Evolutionary conservation across 331 rosid genomes (phyloP).

Genomic region (Spiraea crenata): DNA sequence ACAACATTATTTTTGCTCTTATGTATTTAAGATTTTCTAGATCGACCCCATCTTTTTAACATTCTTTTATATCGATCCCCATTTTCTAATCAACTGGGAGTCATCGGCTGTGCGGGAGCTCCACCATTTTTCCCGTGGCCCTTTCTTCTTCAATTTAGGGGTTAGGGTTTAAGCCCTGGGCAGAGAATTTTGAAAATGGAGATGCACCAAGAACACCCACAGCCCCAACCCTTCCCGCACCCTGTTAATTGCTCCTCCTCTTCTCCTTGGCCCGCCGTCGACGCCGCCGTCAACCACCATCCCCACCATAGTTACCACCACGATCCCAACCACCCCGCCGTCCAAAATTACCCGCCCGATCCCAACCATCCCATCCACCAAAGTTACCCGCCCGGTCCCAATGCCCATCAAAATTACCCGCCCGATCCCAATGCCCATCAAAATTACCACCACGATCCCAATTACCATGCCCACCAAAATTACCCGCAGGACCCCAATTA

Average conservation of each 20-base stretch:
- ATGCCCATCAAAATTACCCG: constrained; percentile 29
- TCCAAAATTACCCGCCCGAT: too few relatives aligned
- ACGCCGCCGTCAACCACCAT: neutral
- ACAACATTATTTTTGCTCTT: too few relatives aligned
- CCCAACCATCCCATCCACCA: constrained; percentile 6
- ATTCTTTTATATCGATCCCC: neutral
- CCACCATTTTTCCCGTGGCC: neutral
- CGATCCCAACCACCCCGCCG: constrained; percentile 17
- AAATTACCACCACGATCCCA: neutral
- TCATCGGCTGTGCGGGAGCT: neutral
- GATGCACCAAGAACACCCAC: constrained; percentile 30
- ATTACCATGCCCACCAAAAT: constrained; percentile 15
- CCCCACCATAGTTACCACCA: constrained; percentile 34
- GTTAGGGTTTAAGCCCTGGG: neutral
- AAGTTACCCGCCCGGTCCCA: constrained; percentile 1
- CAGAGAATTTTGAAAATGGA: constrained; percentile 30
- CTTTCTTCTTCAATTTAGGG: neutral
- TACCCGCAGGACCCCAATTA: constrained; percentile 28
- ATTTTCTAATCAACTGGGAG: neutral
- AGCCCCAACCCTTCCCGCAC: constrained; percentile 9
- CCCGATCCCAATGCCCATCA: constrained; percentile 17
- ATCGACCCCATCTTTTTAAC: too few relatives aligned
- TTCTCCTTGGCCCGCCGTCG: constrained; percentile 30
- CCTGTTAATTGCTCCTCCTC: constrained; percentile 25
- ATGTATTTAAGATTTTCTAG: too few relatives aligned